Evolutionary conservation across 192 early-diverging fungal species (phyloP).

Genomic region (Rhizophagus prolifer): DNA sequence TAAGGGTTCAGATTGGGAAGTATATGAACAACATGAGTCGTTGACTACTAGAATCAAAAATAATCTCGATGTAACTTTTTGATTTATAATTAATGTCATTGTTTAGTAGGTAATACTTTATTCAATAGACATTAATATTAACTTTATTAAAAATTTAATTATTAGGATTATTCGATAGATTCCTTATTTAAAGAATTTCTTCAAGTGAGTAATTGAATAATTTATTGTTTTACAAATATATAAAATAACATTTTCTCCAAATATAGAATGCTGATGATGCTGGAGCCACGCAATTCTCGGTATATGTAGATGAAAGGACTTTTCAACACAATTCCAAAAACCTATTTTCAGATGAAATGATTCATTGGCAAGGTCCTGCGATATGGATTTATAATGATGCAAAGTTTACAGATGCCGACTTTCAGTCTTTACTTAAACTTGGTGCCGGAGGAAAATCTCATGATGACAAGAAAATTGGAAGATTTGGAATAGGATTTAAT

Average conservation of each 20-base stretch:
- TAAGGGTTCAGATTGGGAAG: background rate
- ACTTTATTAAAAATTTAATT: background rate
- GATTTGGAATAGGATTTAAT: conserved; percentile 24
- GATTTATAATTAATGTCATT: background rate
- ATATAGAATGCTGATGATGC: conserved; percentile 27
- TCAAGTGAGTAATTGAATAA: background rate
- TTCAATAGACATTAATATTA: background rate
- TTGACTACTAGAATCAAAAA: conserved; percentile 9
- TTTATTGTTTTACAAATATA: background rate
- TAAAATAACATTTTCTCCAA: background rate
- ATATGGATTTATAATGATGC: conserved; percentile 31
- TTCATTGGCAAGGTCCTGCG: conserved; percentile 32
- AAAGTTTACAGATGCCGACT: conserved; percentile 24
- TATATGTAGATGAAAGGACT: conserved; percentile 27
- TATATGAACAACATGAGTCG: background rate
- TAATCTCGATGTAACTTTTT: background rate
- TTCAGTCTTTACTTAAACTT: conserved; percentile 24
- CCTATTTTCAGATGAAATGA: conserved; percentile 8
- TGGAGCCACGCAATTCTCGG: conserved; percentile 28
- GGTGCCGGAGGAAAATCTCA: conserved; percentile 30
- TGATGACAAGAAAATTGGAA: conserved; percentile 11
- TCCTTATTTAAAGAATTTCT: background rate
- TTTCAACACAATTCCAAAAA: background rate
- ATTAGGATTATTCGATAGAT: background rate
- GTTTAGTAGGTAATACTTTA: background rate